phyloP scores from a whole-genome alignment of 2,329 filamentous ascomycete species.

The Knufia fluminis region DNA sequence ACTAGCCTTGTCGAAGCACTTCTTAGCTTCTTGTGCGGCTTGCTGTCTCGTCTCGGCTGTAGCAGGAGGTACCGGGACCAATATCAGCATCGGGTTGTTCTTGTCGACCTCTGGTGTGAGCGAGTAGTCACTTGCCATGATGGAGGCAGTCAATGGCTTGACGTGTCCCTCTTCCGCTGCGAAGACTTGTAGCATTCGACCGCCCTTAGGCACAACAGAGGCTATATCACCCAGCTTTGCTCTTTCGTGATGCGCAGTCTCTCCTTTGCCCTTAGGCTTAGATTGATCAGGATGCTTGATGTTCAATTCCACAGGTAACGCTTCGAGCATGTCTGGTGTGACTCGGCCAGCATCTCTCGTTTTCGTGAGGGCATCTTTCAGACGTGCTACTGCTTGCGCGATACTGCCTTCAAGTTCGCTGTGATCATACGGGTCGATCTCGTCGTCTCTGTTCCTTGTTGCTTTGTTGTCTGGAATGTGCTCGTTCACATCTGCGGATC shows the following conservation, averaged over 20 bases:
- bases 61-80: conserved; percentile 37
- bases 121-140: conserved; percentile 34
- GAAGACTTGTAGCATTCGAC: conserved; percentile 51
- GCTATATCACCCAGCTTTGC: conserved; percentile 53
- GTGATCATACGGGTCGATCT: conserved; percentile 52
- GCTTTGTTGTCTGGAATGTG: conserved; percentile 41
- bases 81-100: conserved; percentile 37
- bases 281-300: conserved; percentile 31
- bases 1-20: conserved; percentile 35
- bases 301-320: conserved; percentile 48
- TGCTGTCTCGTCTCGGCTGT: conserved; percentile 39
- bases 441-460: conserved; percentile 26
- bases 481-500: conserved; percentile 25
- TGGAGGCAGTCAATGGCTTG: conserved; percentile 37
- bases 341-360: conserved; percentile 53
- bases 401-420: conserved; percentile 49
- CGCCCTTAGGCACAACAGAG: conserved; percentile 56
- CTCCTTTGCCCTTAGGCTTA: conserved; percentile 42
- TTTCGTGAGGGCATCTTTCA: conserved; percentile 54
- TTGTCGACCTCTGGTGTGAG: conserved; percentile 35
- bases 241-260: conserved; percentile 28
- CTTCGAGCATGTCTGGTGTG: conserved; percentile 54
- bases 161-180: conserved; percentile 53
- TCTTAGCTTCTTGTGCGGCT: conserved; percentile 32
- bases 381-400: conserved; percentile 42